Conservation (phyloP, 371 early-diverging fungal species). For the Nematocida sp. region DNA sequence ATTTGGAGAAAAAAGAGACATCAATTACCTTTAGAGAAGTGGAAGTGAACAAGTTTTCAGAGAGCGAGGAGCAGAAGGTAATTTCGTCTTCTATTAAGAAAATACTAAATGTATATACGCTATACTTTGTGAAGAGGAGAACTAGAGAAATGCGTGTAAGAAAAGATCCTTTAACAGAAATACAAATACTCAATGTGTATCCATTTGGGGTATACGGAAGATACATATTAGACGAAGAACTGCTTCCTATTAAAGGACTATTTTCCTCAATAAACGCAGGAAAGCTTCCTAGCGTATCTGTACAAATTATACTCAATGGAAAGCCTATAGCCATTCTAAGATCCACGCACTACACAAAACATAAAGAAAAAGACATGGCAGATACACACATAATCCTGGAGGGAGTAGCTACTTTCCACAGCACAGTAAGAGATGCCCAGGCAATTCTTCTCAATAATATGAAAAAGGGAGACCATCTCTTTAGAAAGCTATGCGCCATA, state of each 20-base stretch:
- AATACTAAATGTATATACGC: not conserved
- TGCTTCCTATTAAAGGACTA: constrained; percentile 11
- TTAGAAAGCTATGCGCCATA: not conserved
- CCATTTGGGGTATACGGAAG: not conserved
- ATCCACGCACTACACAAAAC: not conserved
- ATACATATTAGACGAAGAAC: constrained; percentile 29
- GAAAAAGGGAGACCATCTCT: not conserved
- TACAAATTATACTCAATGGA: constrained; percentile 2
- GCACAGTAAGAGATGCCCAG: not conserved
- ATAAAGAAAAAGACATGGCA: too few relatives aligned
- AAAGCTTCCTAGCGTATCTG: not conserved
- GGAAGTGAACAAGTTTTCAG: not conserved
- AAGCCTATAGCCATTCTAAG: not conserved
- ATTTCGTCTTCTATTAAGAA: not conserved
- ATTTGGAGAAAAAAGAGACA: not conserved
- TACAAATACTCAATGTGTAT: not conserved
- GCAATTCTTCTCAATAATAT: not conserved
- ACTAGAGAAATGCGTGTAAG: not conserved
- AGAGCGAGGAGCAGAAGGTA: not conserved
- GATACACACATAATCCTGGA: not conserved
- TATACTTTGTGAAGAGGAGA: not conserved
- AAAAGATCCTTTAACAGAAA: constrained; percentile 18
- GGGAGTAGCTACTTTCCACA: not conserved
- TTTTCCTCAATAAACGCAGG: constrained; percentile 12
- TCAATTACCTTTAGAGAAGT: not conserved